Evolutionary conservation across 1,139 yeast genomes (phyloP).

Genomic region (Yarrowia galli): DNA sequence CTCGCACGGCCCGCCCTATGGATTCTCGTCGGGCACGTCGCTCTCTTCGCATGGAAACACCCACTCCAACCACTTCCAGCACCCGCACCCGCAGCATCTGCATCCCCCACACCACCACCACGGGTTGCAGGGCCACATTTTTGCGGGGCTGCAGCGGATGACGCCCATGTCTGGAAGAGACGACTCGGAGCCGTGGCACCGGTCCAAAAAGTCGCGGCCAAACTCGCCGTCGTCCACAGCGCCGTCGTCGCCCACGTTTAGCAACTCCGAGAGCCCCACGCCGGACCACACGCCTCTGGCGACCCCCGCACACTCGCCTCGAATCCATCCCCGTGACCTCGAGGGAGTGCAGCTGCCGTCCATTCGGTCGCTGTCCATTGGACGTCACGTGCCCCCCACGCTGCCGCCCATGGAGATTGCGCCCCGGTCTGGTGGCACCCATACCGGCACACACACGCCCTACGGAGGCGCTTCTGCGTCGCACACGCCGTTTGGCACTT

Average conservation of each 20-base stretch:
- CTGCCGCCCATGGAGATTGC: slow-evolving; percentile 51
- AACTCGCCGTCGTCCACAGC: slow-evolving; percentile 78
- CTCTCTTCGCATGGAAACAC: slow-evolving; percentile 36
- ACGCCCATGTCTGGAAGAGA: slow-evolving; percentile 55
- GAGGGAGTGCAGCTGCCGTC: slow-evolving; percentile 52
- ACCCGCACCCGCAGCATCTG: slow-evolving; percentile 37
- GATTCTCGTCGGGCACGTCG: slow-evolving; percentile 36
- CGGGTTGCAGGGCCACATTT: slow-evolving; percentile 46
- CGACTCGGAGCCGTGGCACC: slow-evolving; percentile 53
- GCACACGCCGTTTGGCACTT: slow-evolving; percentile 36
- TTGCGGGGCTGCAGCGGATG: slow-evolving; percentile 62
- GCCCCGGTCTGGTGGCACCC: slow-evolving; percentile 38
- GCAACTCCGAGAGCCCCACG: slow-evolving; percentile 55
- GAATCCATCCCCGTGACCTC: slow-evolving; percentile 54
- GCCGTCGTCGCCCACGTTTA: slow-evolving; percentile 59
- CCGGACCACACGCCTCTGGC: slow-evolving; percentile 65
- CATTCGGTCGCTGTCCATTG: slow-evolving; percentile 51
- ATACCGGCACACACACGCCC: slow-evolving; percentile 30
- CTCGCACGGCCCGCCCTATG: slow-evolving; percentile 32
- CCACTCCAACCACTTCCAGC: slow-evolving; percentile 37
- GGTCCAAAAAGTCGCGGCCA: slow-evolving; percentile 74
- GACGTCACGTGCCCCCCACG: slow-evolving; percentile 51
- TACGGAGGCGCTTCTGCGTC: slow-evolving; percentile 23
- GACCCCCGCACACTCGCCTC: slow-evolving; percentile 67
- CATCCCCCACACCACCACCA: slow-evolving; percentile 46